phyloP scores from a whole-genome alignment of 2,329 filamentous ascomycete genomes.

The Pezicula carpinea region DNA sequence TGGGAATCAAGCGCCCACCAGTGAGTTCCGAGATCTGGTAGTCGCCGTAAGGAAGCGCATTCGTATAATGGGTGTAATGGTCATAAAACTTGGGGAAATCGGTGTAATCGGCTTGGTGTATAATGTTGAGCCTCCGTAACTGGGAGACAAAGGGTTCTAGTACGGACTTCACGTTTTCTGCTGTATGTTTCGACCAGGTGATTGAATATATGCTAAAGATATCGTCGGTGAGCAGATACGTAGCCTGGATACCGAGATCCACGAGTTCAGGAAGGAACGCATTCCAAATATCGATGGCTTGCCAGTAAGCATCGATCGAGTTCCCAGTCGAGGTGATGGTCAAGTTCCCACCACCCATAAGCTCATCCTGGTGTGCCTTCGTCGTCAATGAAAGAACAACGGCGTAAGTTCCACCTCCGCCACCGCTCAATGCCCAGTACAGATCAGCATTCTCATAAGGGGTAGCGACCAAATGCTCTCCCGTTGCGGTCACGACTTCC shows the following conservation, averaged over 20 bases:
- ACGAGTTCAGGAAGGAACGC: slow-evolving; percentile 23
- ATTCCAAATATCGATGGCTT: slow-evolving; percentile 38
- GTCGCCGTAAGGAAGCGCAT: too few species aligned
- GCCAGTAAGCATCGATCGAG: slow-evolving; percentile 46
- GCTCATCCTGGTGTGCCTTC: slow-evolving; percentile 40
- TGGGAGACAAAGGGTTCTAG: too few species aligned
- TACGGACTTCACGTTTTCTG: too few species aligned
- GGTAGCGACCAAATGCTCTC: slow-evolving; percentile 8
- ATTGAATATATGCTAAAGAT: slow-evolving; percentile 14
- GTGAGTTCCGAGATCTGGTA: too few species aligned
- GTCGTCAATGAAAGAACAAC: slow-evolving; percentile 42
- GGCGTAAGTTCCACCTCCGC: slow-evolving; percentile 23
- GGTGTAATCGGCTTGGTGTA: too few species aligned
- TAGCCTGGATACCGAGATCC: too few species aligned
- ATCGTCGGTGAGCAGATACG: slow-evolving; percentile 2
- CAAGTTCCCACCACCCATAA: slow-evolving; percentile 38
- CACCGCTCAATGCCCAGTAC: slow-evolving; percentile 15
- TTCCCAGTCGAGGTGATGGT: slow-evolving; percentile 37
- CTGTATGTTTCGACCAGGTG: slow-evolving; percentile 5
- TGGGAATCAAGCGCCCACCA: too few species aligned
- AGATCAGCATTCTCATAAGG: slow-evolving; percentile 8
- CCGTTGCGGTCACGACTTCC: slow-evolving; percentile 11
- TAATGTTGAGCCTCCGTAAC: too few species aligned
- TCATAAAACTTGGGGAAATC: too few species aligned
- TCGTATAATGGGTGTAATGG: too few species aligned